These are phyloP conservation scores for Neocatenulostroma microsporum DNA, from an alignment of 2,329 filamentous ascomycete species.

Conservation along the genomic window DNA sequence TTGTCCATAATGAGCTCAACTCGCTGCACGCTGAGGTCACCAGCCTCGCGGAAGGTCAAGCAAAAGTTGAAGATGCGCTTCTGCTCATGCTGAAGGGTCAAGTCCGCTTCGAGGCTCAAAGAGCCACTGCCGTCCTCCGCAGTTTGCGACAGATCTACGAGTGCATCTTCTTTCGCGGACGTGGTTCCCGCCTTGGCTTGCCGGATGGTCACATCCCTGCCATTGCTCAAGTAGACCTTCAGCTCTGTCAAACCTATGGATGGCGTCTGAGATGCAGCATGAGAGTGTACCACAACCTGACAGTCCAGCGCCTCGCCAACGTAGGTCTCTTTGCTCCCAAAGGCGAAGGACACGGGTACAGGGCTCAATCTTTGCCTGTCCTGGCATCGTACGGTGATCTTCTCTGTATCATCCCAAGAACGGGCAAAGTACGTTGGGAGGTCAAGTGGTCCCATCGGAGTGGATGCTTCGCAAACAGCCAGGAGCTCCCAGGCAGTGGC, in stretches of 20 bases:
- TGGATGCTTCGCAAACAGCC: slow-evolving; percentile 9
- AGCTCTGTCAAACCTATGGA: no score
- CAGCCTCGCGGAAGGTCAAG: slow-evolving; percentile 70
- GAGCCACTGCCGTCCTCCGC: neutral
- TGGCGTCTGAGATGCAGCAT: slow-evolving; percentile 37
- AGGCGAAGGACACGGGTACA: slow-evolving; percentile 47
- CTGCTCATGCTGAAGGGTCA: slow-evolving; percentile 56
- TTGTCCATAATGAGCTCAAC: slow-evolving; percentile 57
- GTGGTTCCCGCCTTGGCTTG: neutral
- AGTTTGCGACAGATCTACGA: neutral
- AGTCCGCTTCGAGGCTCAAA: slow-evolving; percentile 39
- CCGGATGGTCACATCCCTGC: no score
- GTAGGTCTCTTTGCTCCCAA: slow-evolving; percentile 48
- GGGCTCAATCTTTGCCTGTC: slow-evolving; percentile 19
- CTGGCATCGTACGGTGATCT: slow-evolving; percentile 13
- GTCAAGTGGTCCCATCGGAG: slow-evolving; percentile 6
- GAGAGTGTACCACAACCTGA: slow-evolving; percentile 48
- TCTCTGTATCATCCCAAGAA: slow-evolving; percentile 4
- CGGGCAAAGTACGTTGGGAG: slow-evolving; percentile 15
- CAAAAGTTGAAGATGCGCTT: slow-evolving; percentile 44
- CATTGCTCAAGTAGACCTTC: no score
- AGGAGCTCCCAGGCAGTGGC: slow-evolving; percentile 52
- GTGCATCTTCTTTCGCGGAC: neutral
- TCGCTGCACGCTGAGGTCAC: slow-evolving; percentile 60
- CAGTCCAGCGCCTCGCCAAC: slow-evolving; percentile 51